Conservation (phyloP, 2,329 filamentous ascomycete genomes). For the Ceratocystis smalleyi region DNA sequence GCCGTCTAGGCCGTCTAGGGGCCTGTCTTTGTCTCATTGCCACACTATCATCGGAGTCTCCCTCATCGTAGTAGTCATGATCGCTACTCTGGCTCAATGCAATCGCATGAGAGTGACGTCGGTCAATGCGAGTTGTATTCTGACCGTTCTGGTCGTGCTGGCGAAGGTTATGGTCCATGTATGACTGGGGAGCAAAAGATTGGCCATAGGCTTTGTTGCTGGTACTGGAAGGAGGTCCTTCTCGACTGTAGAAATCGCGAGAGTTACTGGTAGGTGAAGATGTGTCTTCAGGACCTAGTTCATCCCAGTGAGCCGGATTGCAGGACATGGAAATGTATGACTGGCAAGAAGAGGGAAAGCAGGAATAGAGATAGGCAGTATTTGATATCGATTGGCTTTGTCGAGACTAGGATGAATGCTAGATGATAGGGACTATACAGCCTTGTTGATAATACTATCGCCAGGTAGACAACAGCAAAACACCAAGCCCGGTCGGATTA, state of each 20-base stretch:
- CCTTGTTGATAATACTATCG: no score
- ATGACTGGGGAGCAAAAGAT: constrained; percentile 12
- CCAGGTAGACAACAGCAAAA: no score
- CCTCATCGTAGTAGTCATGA: constrained; percentile 5
- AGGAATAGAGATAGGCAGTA: neutral
- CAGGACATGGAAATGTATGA: neutral
- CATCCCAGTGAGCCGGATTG: neutral
- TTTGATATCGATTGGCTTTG: neutral
- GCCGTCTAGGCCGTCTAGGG: neutral
- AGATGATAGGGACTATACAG: no score
- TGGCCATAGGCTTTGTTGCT: constrained; percentile 18
- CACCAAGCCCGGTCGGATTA: no score
- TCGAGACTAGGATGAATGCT: no score
- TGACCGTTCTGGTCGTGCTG: constrained; percentile 5
- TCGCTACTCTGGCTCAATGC: constrained; percentile 1
- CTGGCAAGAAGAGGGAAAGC: neutral
- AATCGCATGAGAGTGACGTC: constrained; percentile 11
- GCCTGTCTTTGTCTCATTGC: neutral
- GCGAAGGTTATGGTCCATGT: constrained; percentile 4
- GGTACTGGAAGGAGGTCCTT: constrained; percentile 15
- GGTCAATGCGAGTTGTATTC: constrained; percentile 2
- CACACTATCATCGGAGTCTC: neutral
- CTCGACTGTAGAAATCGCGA: neutral
- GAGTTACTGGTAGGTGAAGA: neutral
- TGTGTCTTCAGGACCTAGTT: neutral